A percentile compares a stretch with the other conserved stretches of the same genome.
Evolutionary conservation across 768 basidiomycete species (phyloP).

Genomic region (Boletus speciosus): DNA sequence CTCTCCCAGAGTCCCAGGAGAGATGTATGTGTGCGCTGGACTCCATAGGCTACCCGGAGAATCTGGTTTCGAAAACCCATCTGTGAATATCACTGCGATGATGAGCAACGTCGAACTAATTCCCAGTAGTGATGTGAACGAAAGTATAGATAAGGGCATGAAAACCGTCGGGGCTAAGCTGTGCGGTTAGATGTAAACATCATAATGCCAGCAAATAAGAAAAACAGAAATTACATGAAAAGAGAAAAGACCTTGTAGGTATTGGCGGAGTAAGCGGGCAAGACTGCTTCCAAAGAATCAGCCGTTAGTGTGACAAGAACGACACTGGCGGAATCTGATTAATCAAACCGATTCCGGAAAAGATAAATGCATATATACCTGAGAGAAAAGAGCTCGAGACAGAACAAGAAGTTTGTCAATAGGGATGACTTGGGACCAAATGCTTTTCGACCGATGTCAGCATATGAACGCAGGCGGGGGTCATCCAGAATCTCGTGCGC

Average conservation of each 20-base stretch:
- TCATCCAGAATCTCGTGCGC: conserved; percentile 73
- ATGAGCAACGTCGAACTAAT: conserved; percentile 76
- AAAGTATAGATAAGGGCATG: conserved; percentile 80
- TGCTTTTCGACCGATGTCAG: conserved; percentile 86
- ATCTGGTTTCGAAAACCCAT: conserved; percentile 71
- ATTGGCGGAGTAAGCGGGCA: conserved; percentile 62
- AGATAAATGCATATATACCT: conserved; percentile 42
- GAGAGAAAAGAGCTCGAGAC: conserved; percentile 82
- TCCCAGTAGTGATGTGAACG: conserved; percentile 84
- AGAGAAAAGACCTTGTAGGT: conserved; percentile 76
- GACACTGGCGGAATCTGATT: conserved; percentile 46
- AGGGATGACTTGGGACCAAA: conserved; percentile 73
- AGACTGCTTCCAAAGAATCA: conserved; percentile 75
- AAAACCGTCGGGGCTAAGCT: conserved; percentile 84
- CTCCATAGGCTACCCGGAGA: conserved; percentile 79
- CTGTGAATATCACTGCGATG: conserved; percentile 72
- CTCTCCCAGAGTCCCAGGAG: conserved; percentile 48
- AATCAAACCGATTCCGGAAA: not conserved
- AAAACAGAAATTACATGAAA: conserved; percentile 50
- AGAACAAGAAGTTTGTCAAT: conserved; percentile 71
- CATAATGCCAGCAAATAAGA: not conserved
- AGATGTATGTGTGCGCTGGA: conserved; percentile 65
- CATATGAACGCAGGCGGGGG: conserved; percentile 70
- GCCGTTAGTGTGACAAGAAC: conserved; percentile 87
- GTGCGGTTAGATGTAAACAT: conserved; percentile 5